Evolutionary conservation across 1,284 basidiomycete species (phyloP).

Genomic region (Ustilago tritici): DNA sequence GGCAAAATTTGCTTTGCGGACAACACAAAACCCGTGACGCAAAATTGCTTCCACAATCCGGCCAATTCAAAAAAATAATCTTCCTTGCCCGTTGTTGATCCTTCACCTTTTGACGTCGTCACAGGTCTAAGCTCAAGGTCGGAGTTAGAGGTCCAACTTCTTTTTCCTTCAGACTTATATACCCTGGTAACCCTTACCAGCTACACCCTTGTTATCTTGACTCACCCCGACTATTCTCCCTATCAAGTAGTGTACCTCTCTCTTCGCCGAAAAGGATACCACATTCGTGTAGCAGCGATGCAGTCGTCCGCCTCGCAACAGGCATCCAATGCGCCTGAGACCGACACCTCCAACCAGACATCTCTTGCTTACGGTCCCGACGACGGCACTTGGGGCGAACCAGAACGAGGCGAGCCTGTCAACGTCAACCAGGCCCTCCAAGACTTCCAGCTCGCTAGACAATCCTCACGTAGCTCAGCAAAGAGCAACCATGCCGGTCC

Average conservation of each 20-base stretch:
- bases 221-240: no score
- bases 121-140: background rate
- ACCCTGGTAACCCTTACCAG: no score
- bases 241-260: no score
- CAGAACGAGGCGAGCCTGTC: slow-evolving; percentile 45
- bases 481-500: slow-evolving; percentile 3
- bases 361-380: slow-evolving; percentile 22
- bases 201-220: no score
- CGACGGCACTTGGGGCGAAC: slow-evolving; percentile 58
- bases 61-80: background rate
- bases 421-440: slow-evolving; percentile 45
- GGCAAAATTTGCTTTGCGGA: slow-evolving; percentile 2
- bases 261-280: no score
- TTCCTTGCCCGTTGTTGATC: background rate
- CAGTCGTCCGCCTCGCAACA: slow-evolving; percentile 14
- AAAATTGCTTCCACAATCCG: background rate
- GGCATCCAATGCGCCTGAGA: slow-evolving; percentile 8
- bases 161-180: no score
- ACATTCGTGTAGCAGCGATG: background rate
- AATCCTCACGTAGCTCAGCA: slow-evolving; percentile 18
- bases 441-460: slow-evolving; percentile 49
- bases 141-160: background rate
- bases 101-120: background rate
- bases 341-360: background rate
- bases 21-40: background rate